These are phyloP conservation scores for Phoma herbarum DNA, from an alignment of 2,329 filamentous ascomycete species.

Conservation along the genomic window DNA sequence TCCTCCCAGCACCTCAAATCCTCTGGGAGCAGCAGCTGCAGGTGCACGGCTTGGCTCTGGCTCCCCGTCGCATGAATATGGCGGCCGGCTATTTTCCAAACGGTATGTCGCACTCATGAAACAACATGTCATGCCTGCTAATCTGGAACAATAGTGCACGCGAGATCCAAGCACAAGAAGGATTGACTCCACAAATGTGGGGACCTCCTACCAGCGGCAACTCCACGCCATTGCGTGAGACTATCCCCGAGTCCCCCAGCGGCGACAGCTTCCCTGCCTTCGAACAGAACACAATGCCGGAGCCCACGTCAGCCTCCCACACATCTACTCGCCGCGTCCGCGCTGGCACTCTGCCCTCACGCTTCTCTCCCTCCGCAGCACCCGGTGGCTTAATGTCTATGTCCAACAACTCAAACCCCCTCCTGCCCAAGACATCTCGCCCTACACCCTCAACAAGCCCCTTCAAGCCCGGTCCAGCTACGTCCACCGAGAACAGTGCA, in stretches of 20 bases:
- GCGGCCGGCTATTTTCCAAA: constrained; percentile 84
- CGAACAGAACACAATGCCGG: constrained; percentile 70
- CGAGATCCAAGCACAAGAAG: constrained; percentile 97
- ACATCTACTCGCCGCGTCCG: constrained; percentile 78
- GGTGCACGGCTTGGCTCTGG: constrained; percentile 82
- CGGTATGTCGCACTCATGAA: constrained; percentile 69
- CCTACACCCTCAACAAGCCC: constrained; percentile 88
- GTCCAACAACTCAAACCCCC: constrained; percentile 43
- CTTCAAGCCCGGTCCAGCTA: constrained; percentile 72
- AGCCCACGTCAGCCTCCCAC: constrained; percentile 66
- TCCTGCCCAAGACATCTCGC: constrained; percentile 79
- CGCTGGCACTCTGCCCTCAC: constrained; percentile 94
- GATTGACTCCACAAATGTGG: constrained; percentile 79
- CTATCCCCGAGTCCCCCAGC: constrained; percentile 94
- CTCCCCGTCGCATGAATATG: constrained; percentile 94
- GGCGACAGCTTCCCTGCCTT: constrained; percentile 94
- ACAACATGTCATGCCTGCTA: constrained; percentile 41
- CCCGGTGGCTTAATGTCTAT: constrained; percentile 64
- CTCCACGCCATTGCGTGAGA: constrained; percentile 94
- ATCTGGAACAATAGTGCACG: constrained; percentile 70
- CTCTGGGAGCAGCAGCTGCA: constrained; percentile 60
- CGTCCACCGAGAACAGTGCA: constrained; percentile 46
- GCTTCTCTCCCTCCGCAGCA: constrained; percentile 81
- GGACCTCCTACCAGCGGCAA: constrained; percentile 95
- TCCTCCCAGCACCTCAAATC: constrained; percentile 72